These are phyloP conservation scores for Acidomyces sp. DNA, from an alignment of 495 filamentous ascomycete genomes.

Conservation along the genomic window DNA sequence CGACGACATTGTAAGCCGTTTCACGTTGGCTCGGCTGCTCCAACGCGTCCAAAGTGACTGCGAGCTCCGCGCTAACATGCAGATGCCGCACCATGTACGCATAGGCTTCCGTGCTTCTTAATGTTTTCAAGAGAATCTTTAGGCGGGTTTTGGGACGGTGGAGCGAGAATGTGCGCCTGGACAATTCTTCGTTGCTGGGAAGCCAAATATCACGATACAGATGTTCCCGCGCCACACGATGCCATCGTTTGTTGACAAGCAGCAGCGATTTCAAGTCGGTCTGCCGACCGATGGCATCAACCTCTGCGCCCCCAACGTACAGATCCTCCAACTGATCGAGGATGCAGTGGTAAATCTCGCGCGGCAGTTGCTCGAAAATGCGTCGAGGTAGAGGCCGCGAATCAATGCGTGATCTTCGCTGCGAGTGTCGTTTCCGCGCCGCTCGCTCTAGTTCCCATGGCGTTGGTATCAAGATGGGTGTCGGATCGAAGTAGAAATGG, in stretches of 20 bases:
- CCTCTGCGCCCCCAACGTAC: conserved; percentile 32
- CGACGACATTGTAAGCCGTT: conserved; percentile 52
- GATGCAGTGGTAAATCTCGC: conserved; percentile 46
- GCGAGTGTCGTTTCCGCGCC: conserved; percentile 1
- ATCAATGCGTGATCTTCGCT: conserved; percentile 8
- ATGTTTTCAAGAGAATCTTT: conserved; percentile 60
- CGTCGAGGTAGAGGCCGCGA: conserved; percentile 7
- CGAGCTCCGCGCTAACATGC: conserved; percentile 47
- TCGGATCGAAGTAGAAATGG: conserved; percentile 9
- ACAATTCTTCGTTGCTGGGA: conserved; percentile 48
- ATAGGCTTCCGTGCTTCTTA: conserved; percentile 54
- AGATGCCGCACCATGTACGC: conserved; percentile 62
- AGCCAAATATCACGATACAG: conserved; percentile 63
- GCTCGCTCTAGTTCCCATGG: conserved; percentile 25
- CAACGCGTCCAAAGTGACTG: conserved; percentile 28
- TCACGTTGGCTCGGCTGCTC: conserved; percentile 39
- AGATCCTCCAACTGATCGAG: conserved; percentile 37
- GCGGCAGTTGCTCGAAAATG: conserved; percentile 38
- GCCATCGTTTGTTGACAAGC: conserved; percentile 52
- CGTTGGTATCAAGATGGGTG: conserved; percentile 24
- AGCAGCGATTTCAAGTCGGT: conserved; percentile 58
- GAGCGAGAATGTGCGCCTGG: conserved; percentile 53
- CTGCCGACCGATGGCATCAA: conserved; percentile 66
- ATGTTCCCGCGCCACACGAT: conserved; percentile 41
- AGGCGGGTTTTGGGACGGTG: conserved; percentile 54